Evolutionary conservation across 495 filamentous ascomycete species (phyloP).

Genomic region (Tuber aestivum): DNA sequence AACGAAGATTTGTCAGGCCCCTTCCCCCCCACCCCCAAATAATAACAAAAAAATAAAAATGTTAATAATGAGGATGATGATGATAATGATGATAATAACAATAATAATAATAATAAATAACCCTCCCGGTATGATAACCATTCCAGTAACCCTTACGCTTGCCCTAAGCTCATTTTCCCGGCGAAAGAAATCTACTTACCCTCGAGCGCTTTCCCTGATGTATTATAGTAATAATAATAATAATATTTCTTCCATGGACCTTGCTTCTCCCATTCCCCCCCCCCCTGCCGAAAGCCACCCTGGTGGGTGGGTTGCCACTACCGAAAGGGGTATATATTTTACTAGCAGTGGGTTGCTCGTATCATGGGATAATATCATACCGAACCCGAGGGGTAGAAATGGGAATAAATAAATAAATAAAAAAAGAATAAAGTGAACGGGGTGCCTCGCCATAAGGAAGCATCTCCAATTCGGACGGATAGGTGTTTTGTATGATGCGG

Average conservation of each 20-base stretch:
- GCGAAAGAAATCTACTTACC: conserved; percentile 24
- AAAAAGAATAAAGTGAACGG: background rate
- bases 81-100: background rate
- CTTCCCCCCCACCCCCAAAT: background rate
- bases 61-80: too few species aligned
- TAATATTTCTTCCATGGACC: background rate
- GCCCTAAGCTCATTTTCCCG: conserved; percentile 27
- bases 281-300: background rate
- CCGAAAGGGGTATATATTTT: background rate
- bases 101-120: conserved; percentile 3
- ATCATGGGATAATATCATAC: too few species aligned
- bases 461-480: background rate
- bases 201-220: conserved; percentile 22
- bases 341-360: too few species aligned
- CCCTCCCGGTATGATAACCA: conserved; percentile 25
- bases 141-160: conserved; percentile 36
- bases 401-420: too few species aligned
- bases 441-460: background rate
- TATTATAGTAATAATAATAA: background rate
- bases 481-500: background rate
- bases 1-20: conserved; percentile 30
- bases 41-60: too few species aligned
- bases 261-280: background rate
- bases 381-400: background rate
- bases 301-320: background rate